These are phyloP conservation scores for Fraxinus ornus DNA, from an alignment of 305 asterid species.

Conservation along the genomic window DNA sequence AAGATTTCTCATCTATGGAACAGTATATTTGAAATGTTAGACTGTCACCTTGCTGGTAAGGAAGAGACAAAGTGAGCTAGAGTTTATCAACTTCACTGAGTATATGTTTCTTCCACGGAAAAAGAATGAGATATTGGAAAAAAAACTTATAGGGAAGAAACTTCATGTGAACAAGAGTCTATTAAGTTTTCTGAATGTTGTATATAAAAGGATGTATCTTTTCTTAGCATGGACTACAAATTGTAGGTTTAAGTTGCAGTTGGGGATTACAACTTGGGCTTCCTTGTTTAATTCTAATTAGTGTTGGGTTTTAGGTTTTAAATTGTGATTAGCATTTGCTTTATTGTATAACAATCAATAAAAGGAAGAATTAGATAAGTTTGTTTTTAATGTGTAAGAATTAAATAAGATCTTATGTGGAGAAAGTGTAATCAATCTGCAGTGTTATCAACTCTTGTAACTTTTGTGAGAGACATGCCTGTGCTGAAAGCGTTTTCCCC, in stretches of 20 bases:
- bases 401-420: not conserved
- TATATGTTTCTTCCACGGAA: not conserved
- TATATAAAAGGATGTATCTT: not conserved
- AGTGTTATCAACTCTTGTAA: not conserved
- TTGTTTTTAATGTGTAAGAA: not conserved
- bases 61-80: not conserved
- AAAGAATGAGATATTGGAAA: not conserved
- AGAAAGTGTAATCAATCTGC: not conserved
- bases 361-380: not conserved
- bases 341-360: not conserved
- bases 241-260: not conserved
- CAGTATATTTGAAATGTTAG: not conserved
- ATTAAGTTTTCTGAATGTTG: not conserved
- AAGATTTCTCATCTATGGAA: not conserved
- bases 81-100: not conserved
- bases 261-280: not conserved
- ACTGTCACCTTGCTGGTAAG: constrained; percentile 2
- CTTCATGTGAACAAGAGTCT: not conserved
- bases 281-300: not conserved
- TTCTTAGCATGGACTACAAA: not conserved
- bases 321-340: not conserved
- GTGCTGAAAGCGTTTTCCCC: not conserved
- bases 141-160: not conserved
- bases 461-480: not conserved
- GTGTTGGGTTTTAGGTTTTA: constrained; percentile 11